Percentiles rank a stretch among this genome's conserved stretches.
Evolutionary conservation across 177 flowering plant genomes (phyloP).

Genomic region (Vitis hybrid): DNA sequence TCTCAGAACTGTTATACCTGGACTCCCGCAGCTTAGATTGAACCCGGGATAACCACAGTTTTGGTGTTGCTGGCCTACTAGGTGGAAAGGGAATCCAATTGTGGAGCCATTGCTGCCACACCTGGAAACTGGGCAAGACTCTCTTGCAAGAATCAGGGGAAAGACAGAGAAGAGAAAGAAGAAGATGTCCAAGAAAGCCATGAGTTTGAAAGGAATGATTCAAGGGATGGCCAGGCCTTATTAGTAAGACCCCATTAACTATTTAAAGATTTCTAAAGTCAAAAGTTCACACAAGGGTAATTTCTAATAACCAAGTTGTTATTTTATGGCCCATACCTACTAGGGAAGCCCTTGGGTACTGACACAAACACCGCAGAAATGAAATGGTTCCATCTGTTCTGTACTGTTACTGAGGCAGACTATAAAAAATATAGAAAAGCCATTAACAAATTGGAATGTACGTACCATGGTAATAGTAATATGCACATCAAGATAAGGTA

Average conservation of each 20-base stretch:
- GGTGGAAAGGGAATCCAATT: slow-evolving; percentile 45
- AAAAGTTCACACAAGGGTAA: background rate
- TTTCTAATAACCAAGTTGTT: background rate
- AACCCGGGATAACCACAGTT: slow-evolving; percentile 46
- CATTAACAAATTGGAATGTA: too few species aligned
- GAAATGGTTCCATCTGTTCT: too few species aligned
- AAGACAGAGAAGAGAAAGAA: slow-evolving; percentile 18
- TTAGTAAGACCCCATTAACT: background rate
- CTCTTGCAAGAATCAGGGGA: slow-evolving; percentile 5
- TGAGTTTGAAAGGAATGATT: slow-evolving; percentile 3
- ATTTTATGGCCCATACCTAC: too few species aligned
- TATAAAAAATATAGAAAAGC: too few species aligned
- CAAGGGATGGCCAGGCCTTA: background rate
- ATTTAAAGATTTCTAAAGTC: slow-evolving; percentile 6
- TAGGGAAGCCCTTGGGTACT: too few species aligned
- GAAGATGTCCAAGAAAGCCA: slow-evolving; percentile 21
- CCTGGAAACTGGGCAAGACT: slow-evolving; percentile 13
- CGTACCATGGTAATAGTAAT: too few species aligned
- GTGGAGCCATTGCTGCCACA: slow-evolving; percentile 21
- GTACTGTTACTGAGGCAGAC: too few species aligned
- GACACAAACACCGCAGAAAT: too few species aligned
- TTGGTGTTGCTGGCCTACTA: slow-evolving; percentile 18
- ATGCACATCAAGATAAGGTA: too few species aligned
- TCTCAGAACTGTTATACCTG: slow-evolving; percentile 11
- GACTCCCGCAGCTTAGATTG: slow-evolving; percentile 27